Evolutionary conservation across 176 grass and related monocot genomes (phyloP).

Genomic region (Ananas comosus): DNA sequence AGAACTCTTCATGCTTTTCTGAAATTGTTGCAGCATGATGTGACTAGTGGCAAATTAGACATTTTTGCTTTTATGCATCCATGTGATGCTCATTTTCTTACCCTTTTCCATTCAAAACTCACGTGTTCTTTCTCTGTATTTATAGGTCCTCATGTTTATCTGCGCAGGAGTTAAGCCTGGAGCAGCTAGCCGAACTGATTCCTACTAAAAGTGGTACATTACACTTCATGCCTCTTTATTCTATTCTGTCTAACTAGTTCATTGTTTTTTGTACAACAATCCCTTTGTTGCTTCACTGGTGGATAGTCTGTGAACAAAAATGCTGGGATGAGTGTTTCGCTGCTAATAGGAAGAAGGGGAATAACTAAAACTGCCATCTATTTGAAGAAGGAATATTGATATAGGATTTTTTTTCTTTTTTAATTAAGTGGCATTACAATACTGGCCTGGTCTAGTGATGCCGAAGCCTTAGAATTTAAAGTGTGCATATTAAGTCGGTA

Average conservation of each 20-base stretch:
- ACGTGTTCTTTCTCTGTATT: constrained; percentile 1
- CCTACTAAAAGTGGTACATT: constrained; percentile 63
- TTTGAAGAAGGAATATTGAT: not conserved
- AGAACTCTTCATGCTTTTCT: not conserved
- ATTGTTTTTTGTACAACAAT: not conserved
- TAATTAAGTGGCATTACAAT: not conserved
- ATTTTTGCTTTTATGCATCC: not conserved
- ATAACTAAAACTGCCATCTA: not conserved
- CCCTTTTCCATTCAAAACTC: not conserved
- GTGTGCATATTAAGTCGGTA: not conserved
- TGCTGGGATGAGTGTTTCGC: not conserved
- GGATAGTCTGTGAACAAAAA: not conserved
- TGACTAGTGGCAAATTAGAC: not conserved
- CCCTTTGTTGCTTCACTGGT: not conserved
- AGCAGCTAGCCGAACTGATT: constrained; percentile 79
- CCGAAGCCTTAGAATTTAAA: too few species aligned
- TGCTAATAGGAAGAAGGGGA: not conserved
- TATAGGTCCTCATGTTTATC: constrained; percentile 55
- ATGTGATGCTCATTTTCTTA: not conserved
- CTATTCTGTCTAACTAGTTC: not conserved
- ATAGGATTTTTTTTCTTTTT: not conserved
- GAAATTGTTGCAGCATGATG: not conserved
- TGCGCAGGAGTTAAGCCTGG: constrained; percentile 65
- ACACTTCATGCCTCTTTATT: not conserved
- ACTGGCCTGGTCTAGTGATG: too few species aligned